Percentiles rank a stretch among this genome's conserved stretches.
Evolutionary conservation across 2,329 filamentous ascomycete species (phyloP).

Genomic region (Aureobasidium musti): DNA sequence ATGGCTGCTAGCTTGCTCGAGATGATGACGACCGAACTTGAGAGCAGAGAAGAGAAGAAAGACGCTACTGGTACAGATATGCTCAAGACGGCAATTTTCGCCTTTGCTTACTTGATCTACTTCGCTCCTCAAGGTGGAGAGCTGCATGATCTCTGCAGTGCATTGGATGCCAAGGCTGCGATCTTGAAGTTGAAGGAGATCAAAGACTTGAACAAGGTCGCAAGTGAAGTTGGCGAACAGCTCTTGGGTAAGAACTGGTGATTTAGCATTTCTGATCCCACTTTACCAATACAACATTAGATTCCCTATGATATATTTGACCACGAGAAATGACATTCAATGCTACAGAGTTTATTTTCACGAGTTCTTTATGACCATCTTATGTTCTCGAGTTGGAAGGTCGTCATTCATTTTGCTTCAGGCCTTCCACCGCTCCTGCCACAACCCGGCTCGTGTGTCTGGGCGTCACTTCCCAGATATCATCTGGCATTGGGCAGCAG

Average conservation of each 20-base stretch:
- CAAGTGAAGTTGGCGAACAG: slow-evolving; percentile 37
- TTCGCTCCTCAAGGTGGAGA: slow-evolving; percentile 69
- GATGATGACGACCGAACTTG: slow-evolving; percentile 48
- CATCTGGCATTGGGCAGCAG: slow-evolving; percentile 9
- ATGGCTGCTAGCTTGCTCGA: slow-evolving; percentile 79
- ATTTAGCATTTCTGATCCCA: neutral
- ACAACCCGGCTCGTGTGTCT: slow-evolving; percentile 2
- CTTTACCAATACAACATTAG: neutral
- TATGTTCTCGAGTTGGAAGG: neutral
- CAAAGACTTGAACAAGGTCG: slow-evolving; percentile 42
- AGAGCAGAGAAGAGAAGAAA: slow-evolving; percentile 53
- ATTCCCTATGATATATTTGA: slow-evolving; percentile 5
- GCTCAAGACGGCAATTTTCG: slow-evolving; percentile 72
- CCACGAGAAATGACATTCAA: neutral
- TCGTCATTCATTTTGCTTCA: neutral
- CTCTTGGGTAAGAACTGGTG: slow-evolving; percentile 26
- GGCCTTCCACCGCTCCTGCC: slow-evolving; percentile 8
- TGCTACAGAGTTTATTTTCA: neutral
- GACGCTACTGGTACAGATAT: slow-evolving; percentile 57
- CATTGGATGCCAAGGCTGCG: slow-evolving; percentile 71
- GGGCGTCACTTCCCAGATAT: neutral
- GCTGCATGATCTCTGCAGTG: slow-evolving; percentile 74
- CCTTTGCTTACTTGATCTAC: slow-evolving; percentile 75
- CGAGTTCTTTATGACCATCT: neutral
- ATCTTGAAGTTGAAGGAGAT: slow-evolving; percentile 51